phyloP scores from a whole-genome alignment of 2,329 filamentous ascomycete species.

The Chalaropsis ovoidea region DNA sequence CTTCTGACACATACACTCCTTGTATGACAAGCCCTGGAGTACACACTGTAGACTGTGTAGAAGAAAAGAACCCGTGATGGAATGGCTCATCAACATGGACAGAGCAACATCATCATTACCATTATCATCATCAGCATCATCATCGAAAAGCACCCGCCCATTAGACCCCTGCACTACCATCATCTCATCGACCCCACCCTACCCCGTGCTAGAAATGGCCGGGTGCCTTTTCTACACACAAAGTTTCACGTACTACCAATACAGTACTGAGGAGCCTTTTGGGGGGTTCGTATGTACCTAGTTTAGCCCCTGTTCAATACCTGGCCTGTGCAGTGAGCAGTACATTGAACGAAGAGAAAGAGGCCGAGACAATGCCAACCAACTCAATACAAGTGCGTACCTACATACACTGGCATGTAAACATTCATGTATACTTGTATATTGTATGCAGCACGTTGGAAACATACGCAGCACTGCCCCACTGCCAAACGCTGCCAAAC shows the following conservation, averaged over 20 bases:
- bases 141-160: background rate
- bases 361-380: too few relatives aligned
- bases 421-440: too few relatives aligned
- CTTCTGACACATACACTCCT: background rate
- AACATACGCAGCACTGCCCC: too few relatives aligned
- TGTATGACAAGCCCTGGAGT: background rate
- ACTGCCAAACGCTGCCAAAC: background rate
- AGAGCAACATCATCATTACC: background rate
- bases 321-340: background rate
- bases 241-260: background rate
- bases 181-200: background rate
- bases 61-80: background rate
- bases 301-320: background rate
- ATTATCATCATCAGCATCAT: background rate
- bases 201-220: background rate
- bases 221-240: background rate
- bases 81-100: background rate
- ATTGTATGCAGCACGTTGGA: too few relatives aligned
- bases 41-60: background rate
- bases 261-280: too few relatives aligned
- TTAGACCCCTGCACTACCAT: conserved; percentile 2
- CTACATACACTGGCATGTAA: too few relatives aligned
- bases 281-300: background rate
- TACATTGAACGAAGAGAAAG: background rate
- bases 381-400: too few relatives aligned